Evolutionary conservation across 352 stramenopile genomes (phyloP), one percentile per base, ranked within the genome.

Genomic region (Globisporangium nodosum): DNA sequence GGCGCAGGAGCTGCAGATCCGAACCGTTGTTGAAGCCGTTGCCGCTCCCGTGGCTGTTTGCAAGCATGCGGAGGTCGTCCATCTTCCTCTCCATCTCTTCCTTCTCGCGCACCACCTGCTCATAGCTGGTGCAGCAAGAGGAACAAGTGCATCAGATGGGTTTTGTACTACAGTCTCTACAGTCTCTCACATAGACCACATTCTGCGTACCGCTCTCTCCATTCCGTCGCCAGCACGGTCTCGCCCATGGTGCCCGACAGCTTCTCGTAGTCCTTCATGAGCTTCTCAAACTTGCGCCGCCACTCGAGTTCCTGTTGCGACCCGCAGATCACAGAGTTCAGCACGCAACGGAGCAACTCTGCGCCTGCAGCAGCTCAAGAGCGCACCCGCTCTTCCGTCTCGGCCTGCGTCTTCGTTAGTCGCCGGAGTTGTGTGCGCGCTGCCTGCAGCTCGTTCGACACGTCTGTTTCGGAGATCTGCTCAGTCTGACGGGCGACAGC

Each of bases 261-360:
- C 42, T 92, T 94, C 42, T 92, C 78, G 53, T 92, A 92, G 61
- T 94, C 85, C n/a, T 85, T 87, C 67, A 82, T 73, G 16, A 94
- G 52, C 30, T 92, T 90, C 21, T 92, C 82, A 71, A 88, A 92
- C 68, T 94, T 94, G 52, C 82, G 81, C 52, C 82, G 75, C 82
- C 81, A 92, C 21, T 88, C 80, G 15, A 72, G 71, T 59, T 92
- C 85, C 85, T 94, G 15, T 18, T 20, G 40, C 12, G 13, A 13
- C 31, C 31, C 31, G 31, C 31, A 39, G 2, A 51, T 16, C 35
- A 53, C 42, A 35, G 30, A 33, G 20, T 5, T 21, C 20, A 40
- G 3, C 30, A 5, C 24, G 5, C 0, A 11, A 13, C 3, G 24
- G 24, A 27, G 24, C 24, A 27, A 27, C 24, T 27, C 24, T 27